phyloP scores from a whole-genome alignment of 2,329 filamentous ascomycete species.

The Phialophora expanda region DNA sequence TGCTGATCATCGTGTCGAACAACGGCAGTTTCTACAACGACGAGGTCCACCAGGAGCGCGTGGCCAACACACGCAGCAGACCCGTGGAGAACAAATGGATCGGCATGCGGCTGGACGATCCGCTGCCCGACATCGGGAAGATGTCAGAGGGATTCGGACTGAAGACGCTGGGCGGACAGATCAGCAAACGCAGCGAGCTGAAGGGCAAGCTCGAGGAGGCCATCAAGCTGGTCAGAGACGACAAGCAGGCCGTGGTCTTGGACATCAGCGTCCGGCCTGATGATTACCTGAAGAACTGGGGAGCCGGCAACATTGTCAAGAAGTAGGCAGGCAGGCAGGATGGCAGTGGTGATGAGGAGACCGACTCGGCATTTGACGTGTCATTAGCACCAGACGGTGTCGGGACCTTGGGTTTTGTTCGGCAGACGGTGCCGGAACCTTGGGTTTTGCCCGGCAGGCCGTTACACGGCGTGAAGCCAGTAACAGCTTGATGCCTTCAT shows the following conservation, averaged over 20 bases:
- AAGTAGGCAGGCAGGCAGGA: neutral
- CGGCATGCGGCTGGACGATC: conserved; percentile 12
- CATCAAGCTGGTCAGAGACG: conserved; percentile 7
- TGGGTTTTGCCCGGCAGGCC: too few species aligned
- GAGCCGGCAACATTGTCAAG: conserved; percentile 11
- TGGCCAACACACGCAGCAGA: conserved; percentile 10
- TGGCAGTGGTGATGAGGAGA: too few species aligned
- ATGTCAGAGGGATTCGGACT: conserved; percentile 7
- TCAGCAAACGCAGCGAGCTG: conserved; percentile 12
- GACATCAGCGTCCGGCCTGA: conserved; percentile 13
- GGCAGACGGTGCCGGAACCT: neutral
- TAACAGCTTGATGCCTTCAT: too few species aligned
- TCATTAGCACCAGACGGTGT: neutral
- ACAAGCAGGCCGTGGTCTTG: conserved; percentile 8
- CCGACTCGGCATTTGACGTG: too few species aligned
- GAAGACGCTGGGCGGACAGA: conserved; percentile 11
- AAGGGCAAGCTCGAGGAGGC: conserved; percentile 10
- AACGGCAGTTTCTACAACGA: conserved; percentile 20
- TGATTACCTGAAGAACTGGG: conserved; percentile 20
- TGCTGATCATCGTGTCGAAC: conserved; percentile 18
- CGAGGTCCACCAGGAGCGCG: conserved; percentile 12
- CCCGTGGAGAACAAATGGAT: conserved; percentile 18
- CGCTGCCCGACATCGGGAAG: conserved; percentile 11
- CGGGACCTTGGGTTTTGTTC: too few species aligned
- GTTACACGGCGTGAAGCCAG: too few species aligned